Conservation (phyloP, 805 yeast genomes). For the Suhomyces tanzawaensis region DNA sequence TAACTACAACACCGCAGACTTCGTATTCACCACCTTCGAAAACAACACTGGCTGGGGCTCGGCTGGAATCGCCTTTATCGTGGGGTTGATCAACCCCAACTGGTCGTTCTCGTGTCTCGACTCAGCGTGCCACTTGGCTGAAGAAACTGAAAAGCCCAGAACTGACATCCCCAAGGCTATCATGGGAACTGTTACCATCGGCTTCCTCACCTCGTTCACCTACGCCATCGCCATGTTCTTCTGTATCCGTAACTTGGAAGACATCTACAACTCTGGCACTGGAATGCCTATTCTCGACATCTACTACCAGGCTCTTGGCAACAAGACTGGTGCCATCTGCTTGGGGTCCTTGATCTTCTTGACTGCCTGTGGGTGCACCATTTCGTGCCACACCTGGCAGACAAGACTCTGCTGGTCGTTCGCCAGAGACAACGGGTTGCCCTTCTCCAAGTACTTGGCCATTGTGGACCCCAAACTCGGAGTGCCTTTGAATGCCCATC, state of each 20-base stretch:
- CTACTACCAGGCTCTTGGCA: conserved; percentile 36
- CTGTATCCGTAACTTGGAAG: conserved; percentile 31
- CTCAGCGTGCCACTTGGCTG: conserved; percentile 42
- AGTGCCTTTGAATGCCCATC: conserved; percentile 41
- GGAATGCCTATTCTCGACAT: conserved; percentile 43
- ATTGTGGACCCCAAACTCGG: conserved; percentile 37
- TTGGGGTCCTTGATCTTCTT: conserved; percentile 33
- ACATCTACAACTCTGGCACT: conserved; percentile 25
- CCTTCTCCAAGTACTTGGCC: conserved; percentile 38
- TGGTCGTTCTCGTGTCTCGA: conserved; percentile 43
- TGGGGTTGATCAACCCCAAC: conserved; percentile 37
- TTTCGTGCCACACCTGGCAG: conserved; percentile 44
- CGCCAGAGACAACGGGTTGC: conserved; percentile 43
- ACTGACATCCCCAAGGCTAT: conserved; percentile 40
- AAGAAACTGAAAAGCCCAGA: conserved; percentile 38
- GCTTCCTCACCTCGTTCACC: conserved; percentile 37
- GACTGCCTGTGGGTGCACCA: conserved; percentile 39
- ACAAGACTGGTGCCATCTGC: conserved; percentile 35
- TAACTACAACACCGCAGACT: conserved; percentile 27
- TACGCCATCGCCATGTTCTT: conserved; percentile 42
- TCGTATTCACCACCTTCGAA: conserved; percentile 23
- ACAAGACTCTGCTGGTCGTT: conserved; percentile 44
- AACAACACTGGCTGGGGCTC: conserved; percentile 30
- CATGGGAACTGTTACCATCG: conserved; percentile 40
- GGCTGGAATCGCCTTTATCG: conserved; percentile 36